phyloP scores from a whole-genome alignment of 495 filamentous ascomycete genomes.

The Alectoria sarmentosa region DNA sequence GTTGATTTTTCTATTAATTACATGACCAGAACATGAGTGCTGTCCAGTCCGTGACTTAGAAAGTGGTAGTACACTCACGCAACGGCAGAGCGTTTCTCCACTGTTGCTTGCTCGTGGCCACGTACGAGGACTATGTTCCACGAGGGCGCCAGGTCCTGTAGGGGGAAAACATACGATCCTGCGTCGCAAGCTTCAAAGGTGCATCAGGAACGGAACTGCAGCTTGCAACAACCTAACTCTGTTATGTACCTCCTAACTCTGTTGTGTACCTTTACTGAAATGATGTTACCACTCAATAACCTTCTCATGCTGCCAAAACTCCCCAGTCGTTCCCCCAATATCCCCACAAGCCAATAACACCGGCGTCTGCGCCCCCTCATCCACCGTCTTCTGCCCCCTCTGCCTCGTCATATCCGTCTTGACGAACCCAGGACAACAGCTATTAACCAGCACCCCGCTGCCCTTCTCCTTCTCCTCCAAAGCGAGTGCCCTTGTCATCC shows the following conservation, averaged over 20 bases:
- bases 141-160: not conserved
- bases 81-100: not conserved
- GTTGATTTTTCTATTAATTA: not conserved
- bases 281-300: constrained; percentile 33
- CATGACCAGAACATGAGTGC: no score
- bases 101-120: not conserved
- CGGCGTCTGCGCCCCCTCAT: constrained; percentile 45
- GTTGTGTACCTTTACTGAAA: no score
- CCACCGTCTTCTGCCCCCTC: constrained; percentile 36
- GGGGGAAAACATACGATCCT: not conserved
- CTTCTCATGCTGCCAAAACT: constrained; percentile 41
- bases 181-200: no score
- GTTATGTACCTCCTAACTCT: no score
- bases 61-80: not conserved
- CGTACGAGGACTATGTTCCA: not conserved
- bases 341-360: constrained; percentile 46
- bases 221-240: no score
- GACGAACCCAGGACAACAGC: constrained; percentile 47
- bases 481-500: constrained; percentile 37
- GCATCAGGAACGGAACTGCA: no score
- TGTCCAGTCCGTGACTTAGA: constrained; percentile 3
- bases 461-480: constrained; percentile 30
- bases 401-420: constrained; percentile 48
- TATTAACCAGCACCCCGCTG: constrained; percentile 39
- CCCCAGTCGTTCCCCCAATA: constrained; percentile 34